Conservation (phyloP, 192 early-diverging fungal species). For the Allomyces arbusculus region DNA sequence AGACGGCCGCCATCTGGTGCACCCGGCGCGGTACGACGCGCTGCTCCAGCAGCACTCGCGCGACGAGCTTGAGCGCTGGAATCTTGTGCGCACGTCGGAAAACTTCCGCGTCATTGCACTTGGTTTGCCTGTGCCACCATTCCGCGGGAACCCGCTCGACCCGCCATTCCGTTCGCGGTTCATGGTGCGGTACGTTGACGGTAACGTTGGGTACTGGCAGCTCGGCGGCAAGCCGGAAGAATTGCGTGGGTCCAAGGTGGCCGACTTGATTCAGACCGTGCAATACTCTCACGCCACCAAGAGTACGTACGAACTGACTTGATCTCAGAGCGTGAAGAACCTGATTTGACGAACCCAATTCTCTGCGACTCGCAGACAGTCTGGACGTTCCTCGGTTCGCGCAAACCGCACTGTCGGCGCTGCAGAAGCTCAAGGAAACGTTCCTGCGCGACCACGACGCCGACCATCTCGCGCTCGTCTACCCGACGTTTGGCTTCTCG, state of each 20-base stretch:
- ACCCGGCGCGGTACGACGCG: conserved; percentile 40
- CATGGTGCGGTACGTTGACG: conserved; percentile 23
- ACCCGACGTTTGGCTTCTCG: not conserved
- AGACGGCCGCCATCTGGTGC: conserved; percentile 54
- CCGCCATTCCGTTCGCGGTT: conserved; percentile 67
- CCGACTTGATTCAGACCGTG: not conserved
- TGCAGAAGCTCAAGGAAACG: not conserved
- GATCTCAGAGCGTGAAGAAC: no score
- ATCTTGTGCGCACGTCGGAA: conserved; percentile 43
- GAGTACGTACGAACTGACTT: no score
- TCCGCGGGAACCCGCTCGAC: conserved; percentile 48
- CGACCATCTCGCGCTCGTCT: not conserved
- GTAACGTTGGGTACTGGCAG: no score
- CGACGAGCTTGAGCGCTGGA: conserved; percentile 20
- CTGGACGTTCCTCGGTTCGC: not conserved
- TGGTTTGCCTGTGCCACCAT: conserved; percentile 48
- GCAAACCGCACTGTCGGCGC: not conserved
- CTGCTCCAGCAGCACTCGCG: conserved; percentile 25
- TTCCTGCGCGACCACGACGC: not conserved
- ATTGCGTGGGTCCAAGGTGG: no score
- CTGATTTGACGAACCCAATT: no score
- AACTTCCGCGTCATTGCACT: conserved; percentile 53
- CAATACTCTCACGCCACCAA: not conserved
- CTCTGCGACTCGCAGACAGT: no score
- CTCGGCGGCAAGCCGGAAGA: no score